Base-by-base conservation (phyloP, 805 yeast genomes). In the Dipodascus geniculatus region DNA sequence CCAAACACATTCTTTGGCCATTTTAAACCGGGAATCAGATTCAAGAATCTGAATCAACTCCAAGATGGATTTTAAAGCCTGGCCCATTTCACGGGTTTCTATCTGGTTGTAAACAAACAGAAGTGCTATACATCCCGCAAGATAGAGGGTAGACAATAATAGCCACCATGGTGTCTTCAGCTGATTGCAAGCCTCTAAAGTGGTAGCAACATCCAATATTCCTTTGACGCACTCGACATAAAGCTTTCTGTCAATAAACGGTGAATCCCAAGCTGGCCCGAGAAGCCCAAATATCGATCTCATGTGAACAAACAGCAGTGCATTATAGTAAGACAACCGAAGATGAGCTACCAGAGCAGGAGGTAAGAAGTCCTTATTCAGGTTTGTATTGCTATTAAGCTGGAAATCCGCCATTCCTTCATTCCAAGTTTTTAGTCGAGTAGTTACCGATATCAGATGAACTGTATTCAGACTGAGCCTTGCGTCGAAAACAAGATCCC, bases 1-100 rank as follows among this genome's bases (percentile, higher is more conserved):
- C 86, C 85, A 81, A n/a, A 78, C 60, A 60, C 83, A 78, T 61
- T 81, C 85, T 48, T 73, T 71, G 9, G 75, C 77, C 86, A 81
- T 81, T 9, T 53, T 55, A 51, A 64, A 61, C 48, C 63, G 53
- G 16, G 60, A 62, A 19, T 61, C 61, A 2, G 24, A 50, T 1
- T 53, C 61, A 2, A 62, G 42, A 20, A 33, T 52, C 8, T 59
- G 60, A 2, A 61, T 52, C 4, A 60, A 42, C 11, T 49, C 48
- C 4, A 61, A 53, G 4, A 61, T 62, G 48, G 49, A 48, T 3
- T 51, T 42, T 20, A 61, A 42, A 20, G 54, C 53, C 22, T 54
- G 54, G 6, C 56, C 49, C 17, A 58, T 42, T 22, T 55, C 58
- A 9, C 47, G 23, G 23, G 56, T 51, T 23, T 53, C 57, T 22